Evolutionary conservation across 2,329 filamentous ascomycete species (phyloP), one percentile per base, ranked within the genome.

Genomic region (Penicillium digitatum): DNA sequence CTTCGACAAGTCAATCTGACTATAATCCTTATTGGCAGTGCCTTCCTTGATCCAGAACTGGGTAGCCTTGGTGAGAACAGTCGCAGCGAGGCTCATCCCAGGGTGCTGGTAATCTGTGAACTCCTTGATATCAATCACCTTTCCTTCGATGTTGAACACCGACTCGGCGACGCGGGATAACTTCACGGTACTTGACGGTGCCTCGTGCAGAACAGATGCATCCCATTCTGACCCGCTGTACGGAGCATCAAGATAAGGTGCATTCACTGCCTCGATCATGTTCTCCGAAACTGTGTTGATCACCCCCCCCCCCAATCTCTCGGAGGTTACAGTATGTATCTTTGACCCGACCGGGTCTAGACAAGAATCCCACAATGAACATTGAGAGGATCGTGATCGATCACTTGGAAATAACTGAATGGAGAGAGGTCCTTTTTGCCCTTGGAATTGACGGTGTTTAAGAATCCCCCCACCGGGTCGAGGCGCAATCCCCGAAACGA

Each of bases 41-140:
- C 95, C 91, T 69, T 94, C 88, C 53, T 90, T 78, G 1, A 86
- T 89, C 89, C 91, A 95, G 68, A 96, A 95, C 32, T 86, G 79
- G 26, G 87, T 85, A 0, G 90, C 92, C 74, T 96, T 90, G 14
- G 96, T 78, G 37, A 95, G 79, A 1, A 82, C 87, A 55, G 94
- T 69, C 4, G 87, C 86, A 0, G 87, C 84, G 1, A 86, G 86
- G 76, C 85, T 90, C 75, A 85, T 86, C 2, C 88, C 90, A 0
- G 87, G 86, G 11, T 76, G 83, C 1, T 79, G 79, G 54, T 80
- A 80, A 70, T 85, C 87, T 69, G 89, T 85, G 75, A 89, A 94
- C 74, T 95, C 90, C 65, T 85, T 73, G 74, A 79, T 78, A 48
- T 84, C 84, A 62, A 92, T 81, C 47, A 96, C 72, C 73, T 85